These are phyloP conservation scores for Lactarius sp. DNA, from an alignment of 768 basidiomycete genomes.

Conservation along the genomic window DNA sequence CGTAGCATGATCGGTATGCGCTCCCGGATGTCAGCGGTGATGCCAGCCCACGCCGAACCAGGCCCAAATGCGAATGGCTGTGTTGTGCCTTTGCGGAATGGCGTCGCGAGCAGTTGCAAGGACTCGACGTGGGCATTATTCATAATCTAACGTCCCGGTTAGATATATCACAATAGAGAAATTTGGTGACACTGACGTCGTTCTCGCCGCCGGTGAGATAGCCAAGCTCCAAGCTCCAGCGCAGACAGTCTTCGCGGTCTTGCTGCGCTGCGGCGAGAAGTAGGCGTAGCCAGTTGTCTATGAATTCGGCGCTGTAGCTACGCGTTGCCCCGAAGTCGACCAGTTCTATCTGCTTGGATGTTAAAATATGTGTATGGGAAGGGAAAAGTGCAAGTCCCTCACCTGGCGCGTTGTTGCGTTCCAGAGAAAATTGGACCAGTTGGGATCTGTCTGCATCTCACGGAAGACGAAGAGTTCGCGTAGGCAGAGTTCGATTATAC, in stretches of 20 bases:
- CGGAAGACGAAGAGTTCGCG: constrained; percentile 88
- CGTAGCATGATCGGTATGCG: constrained; percentile 88
- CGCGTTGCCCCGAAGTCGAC: constrained; percentile 97
- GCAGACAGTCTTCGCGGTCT: constrained; percentile 60
- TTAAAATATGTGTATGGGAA: background rate
- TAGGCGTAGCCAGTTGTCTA: constrained; percentile 82
- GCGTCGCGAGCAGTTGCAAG: constrained; percentile 78
- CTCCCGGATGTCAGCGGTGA: constrained; percentile 71
- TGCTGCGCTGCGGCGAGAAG: constrained; percentile 71
- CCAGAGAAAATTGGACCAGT: constrained; percentile 98
- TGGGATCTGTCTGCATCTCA: constrained; percentile 97
- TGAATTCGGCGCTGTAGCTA: constrained; percentile 78
- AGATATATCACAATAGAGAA: background rate
- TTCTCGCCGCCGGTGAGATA: constrained; percentile 90
- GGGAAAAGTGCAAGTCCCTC: constrained; percentile 6
- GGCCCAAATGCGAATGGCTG: constrained; percentile 81
- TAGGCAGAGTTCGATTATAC: constrained; percentile 81
- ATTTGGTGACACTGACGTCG: constrained; percentile 43
- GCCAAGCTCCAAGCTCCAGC: constrained; percentile 75
- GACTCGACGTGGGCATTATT: constrained; percentile 80
- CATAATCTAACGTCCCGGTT: constrained; percentile 54
- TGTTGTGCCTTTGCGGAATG: constrained; percentile 61
- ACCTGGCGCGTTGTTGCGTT: constrained; percentile 62
- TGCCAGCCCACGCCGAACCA: constrained; percentile 56
- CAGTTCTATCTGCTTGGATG: constrained; percentile 56